Evolutionary conservation across 2,329 filamentous ascomycete species (phyloP).

Genomic region (Verticillium nonalfalfae): DNA sequence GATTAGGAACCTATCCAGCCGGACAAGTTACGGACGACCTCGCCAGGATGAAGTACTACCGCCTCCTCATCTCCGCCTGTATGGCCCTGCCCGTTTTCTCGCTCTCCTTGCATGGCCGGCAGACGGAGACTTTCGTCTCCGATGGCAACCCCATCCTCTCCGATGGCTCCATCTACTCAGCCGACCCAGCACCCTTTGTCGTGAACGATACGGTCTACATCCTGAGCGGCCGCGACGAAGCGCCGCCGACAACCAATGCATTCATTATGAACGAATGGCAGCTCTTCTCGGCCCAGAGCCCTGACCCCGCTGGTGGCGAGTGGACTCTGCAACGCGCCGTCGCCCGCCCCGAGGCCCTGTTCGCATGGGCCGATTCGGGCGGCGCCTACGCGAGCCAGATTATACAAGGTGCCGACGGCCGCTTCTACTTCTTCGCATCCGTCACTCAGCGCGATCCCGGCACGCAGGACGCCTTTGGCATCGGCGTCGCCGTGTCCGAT

Average conservation of each 20-base stretch:
- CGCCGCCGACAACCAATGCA: constrained; percentile 18
- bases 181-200: constrained; percentile 30
- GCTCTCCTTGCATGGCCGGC: neutral
- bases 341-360: constrained; percentile 21
- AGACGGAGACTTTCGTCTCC: constrained; percentile 17
- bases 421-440: constrained; percentile 29
- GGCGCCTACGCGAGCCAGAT: constrained; percentile 28
- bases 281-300: constrained; percentile 20
- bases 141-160: constrained; percentile 27
- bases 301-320: constrained; percentile 19
- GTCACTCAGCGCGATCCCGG: constrained; percentile 19
- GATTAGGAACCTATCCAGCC: neutral
- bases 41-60: neutral
- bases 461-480: constrained; percentile 26
- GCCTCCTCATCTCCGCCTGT: neutral
- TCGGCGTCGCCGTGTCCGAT: constrained; percentile 28
- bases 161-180: constrained; percentile 29
- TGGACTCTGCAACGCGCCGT: constrained; percentile 26
- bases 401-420: constrained; percentile 23
- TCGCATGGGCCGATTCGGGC: constrained; percentile 25
- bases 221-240: constrained; percentile 25
- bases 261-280: constrained; percentile 28
- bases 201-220: constrained; percentile 28
- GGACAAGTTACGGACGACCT: neutral
- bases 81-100: neutral